These are phyloP conservation scores for Lasiosphaeria hispida DNA, from an alignment of 495 filamentous ascomycete species.

Conservation along the genomic window DNA sequence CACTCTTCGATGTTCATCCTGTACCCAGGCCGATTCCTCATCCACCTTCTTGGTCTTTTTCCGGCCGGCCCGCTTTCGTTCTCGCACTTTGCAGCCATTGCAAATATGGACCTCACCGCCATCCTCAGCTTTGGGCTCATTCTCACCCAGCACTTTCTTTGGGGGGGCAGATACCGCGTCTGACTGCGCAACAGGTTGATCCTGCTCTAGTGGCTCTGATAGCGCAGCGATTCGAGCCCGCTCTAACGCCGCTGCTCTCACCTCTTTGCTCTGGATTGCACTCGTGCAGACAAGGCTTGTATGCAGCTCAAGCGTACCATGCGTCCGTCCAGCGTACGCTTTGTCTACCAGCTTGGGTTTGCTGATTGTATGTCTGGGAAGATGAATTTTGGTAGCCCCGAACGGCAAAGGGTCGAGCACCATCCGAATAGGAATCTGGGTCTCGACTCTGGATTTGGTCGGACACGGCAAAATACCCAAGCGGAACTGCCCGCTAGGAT, in stretches of 20 bases:
- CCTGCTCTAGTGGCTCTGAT: no score
- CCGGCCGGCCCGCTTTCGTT: slow-evolving; percentile 82
- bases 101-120: slow-evolving; percentile 91
- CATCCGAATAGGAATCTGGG: slow-evolving; percentile 81
- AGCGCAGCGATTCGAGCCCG: slow-evolving; percentile 50
- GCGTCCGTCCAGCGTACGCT: slow-evolving; percentile 53
- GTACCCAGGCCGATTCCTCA: slow-evolving; percentile 76
- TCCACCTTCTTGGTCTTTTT: slow-evolving; percentile 86
- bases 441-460: slow-evolving; percentile 88
- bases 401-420: slow-evolving; percentile 68
- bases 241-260: slow-evolving; percentile 60
- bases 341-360: slow-evolving; percentile 84
- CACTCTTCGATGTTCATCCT: slow-evolving; percentile 73
- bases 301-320: slow-evolving; percentile 77
- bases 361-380: slow-evolving; percentile 84
- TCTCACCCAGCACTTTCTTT: neutral
- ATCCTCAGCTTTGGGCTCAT: slow-evolving; percentile 46
- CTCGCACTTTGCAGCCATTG: slow-evolving; percentile 74
- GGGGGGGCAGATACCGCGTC: neutral
- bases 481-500: neutral
- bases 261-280: slow-evolving; percentile 76
- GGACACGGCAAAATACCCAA: slow-evolving; percentile 9
- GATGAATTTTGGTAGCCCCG: slow-evolving; percentile 73
- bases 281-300: slow-evolving; percentile 85
- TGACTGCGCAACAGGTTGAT: slow-evolving; percentile 2